Evolutionary conservation across 352 stramenopile species (phyloP).

Genomic region (Phytophthora parvispora): DNA sequence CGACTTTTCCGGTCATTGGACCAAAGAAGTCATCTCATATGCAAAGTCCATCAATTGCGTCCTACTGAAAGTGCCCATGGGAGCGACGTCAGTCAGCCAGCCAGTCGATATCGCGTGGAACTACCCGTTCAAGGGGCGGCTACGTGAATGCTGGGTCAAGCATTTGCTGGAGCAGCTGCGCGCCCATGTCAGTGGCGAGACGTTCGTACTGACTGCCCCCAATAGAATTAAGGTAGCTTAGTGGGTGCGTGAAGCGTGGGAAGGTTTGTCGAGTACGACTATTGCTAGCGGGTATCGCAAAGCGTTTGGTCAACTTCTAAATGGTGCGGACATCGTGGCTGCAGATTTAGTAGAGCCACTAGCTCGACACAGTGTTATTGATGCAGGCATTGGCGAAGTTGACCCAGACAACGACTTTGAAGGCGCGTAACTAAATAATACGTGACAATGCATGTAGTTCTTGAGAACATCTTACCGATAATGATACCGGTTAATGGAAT

Average conservation of each 20-base stretch:
- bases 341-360: conserved; percentile 1
- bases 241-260: conserved; percentile 10
- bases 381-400: background rate
- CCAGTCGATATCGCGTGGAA: conserved; percentile 8
- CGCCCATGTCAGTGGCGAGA: background rate
- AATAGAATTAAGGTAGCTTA: background rate
- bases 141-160: conserved; percentile 1
- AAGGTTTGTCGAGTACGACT: background rate
- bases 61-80: background rate
- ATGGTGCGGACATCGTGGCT: background rate
- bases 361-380: background rate
- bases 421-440: background rate
- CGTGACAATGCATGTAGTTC: background rate
- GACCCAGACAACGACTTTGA: background rate
- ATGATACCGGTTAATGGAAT: background rate
- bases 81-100: conserved; percentile 3
- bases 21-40: background rate
- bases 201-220: background rate
- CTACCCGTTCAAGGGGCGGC: background rate
- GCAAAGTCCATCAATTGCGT: background rate
- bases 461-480: background rate
- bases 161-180: conserved; percentile 2
- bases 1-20: conserved; percentile 1
- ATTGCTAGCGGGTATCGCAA: conserved; percentile 10
- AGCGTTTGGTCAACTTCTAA: background rate